These are phyloP conservation scores for Amyloporia xantha DNA, from an alignment of 768 basidiomycete genomes.

Conservation along the genomic window DNA sequence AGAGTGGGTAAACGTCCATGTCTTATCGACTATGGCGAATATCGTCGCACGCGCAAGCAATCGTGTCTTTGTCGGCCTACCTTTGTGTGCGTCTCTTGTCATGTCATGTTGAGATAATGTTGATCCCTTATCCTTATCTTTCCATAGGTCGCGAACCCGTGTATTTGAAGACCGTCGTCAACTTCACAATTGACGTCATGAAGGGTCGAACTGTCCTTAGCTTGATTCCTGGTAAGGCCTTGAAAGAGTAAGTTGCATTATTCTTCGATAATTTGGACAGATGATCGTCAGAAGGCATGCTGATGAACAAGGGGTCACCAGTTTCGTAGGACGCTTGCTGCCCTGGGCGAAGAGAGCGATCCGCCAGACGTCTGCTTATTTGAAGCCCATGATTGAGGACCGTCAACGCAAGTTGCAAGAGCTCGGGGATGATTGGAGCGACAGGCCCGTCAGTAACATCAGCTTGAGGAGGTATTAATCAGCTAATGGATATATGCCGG, in stretches of 20 bases:
- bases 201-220: constrained; percentile 23
- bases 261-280: background rate
- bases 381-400: constrained; percentile 18
- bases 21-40: constrained; percentile 2
- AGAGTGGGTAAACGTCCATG: constrained; percentile 1
- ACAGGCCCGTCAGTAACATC: constrained; percentile 20
- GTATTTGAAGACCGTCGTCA: constrained; percentile 24
- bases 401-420: constrained; percentile 14
- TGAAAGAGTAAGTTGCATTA: constrained; percentile 28
- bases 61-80: constrained; percentile 42
- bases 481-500: no score
- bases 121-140: background rate
- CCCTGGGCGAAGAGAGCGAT: constrained; percentile 9
- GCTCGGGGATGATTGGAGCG: constrained; percentile 17
- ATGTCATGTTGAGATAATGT: background rate
- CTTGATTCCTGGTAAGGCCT: constrained; percentile 26
- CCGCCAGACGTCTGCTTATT: constrained; percentile 5
- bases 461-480: no score
- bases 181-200: constrained; percentile 27
- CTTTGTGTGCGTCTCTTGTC: constrained; percentile 32
- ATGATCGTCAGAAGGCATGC: no score
- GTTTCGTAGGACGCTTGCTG: constrained; percentile 10
- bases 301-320: no score
- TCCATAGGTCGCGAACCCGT: constrained; percentile 24
- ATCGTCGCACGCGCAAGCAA: constrained; percentile 37